Evolutionary conservation across 495 filamentous ascomycete species (phyloP), one percentile per base, ranked within the genome.

Genomic region (Clohesyomyces aquaticus): DNA sequence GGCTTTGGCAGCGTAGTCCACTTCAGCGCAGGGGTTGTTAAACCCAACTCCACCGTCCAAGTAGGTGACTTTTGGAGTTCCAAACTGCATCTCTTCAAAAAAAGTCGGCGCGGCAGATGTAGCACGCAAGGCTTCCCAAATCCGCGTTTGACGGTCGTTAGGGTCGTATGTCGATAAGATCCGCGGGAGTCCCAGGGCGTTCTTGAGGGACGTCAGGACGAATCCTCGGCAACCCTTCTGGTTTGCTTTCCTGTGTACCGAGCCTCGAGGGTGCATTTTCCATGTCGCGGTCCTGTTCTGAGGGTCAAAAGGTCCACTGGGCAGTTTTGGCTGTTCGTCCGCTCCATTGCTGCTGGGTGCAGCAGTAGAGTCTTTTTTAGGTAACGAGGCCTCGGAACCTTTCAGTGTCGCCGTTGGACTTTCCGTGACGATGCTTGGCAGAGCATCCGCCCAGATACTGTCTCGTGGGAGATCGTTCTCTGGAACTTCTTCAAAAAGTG

Each of bases 1-100:
- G 22, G 63, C 59, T 57, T 72, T 71, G 28, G 71, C 71, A 25
- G 66, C 69, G 47, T 72, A 71, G 55, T 69, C 69, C 21, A 73
- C 66, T 54, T 73, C 69, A 18, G 69, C 71, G 52, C 66, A 67
- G 25, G 71, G 71, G 42, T 71, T 72, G 56, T 73, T 73, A 69
- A 69, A 73, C 49, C 75, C 75, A n/a, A 73, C 57, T 27, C 71
- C 69, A 10, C 71, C 71, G 51, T 73, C 71, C 12, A 73, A 53
- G 38, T 71, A 73, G 12, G 71, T 72, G 45, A 71, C 63, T 62
- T 68, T 67, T 8, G 69, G 69, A 18, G 63, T 70, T 22, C 71
- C 71, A 50, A 73, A 71, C n/a, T 57, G 58, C 59, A 73, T 73
- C 55, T 71, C 69, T 59, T 73, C 71, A 61, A 73, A 73, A 54